These are phyloP conservation scores for Ceraceosorus guamensis DNA, from an alignment of 1,284 basidiomycete genomes.

Conservation along the genomic window DNA sequence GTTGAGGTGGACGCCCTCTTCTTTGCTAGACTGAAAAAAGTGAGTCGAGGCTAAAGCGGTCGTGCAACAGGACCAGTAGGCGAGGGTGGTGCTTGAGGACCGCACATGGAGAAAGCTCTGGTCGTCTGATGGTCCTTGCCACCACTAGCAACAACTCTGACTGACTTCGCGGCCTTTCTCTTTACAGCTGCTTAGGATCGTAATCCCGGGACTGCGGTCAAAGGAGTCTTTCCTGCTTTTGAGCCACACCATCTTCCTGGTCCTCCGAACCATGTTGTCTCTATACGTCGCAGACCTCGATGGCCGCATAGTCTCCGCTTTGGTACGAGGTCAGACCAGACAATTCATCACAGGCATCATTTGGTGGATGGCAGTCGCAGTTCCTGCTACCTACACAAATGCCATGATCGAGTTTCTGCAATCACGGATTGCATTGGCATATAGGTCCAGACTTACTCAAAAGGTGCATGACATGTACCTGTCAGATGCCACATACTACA, in stretches of 20 bases:
- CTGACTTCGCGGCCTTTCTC: too few relatives aligned
- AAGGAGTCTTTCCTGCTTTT: slow-evolving; percentile 79
- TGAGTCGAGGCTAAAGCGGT: background rate
- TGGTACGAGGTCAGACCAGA: slow-evolving; percentile 76
- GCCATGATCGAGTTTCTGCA: slow-evolving; percentile 86
- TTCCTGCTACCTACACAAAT: slow-evolving; percentile 78
- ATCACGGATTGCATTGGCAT: slow-evolving; percentile 84
- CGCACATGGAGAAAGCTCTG: background rate
- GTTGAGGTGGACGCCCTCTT: slow-evolving; percentile 78
- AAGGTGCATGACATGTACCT: slow-evolving; percentile 79
- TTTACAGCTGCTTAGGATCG: slow-evolving; percentile 63
- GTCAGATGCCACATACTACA: slow-evolving; percentile 75
- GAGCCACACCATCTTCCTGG: slow-evolving; percentile 78
- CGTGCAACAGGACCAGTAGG: too few relatives aligned
- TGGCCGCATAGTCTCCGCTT: slow-evolving; percentile 80
- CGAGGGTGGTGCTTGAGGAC: slow-evolving; percentile 27
- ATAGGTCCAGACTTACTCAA: slow-evolving; percentile 77
- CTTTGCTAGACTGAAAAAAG: slow-evolving; percentile 66
- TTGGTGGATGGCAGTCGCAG: slow-evolving; percentile 84
- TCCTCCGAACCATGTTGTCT: slow-evolving; percentile 81
- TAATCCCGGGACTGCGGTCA: slow-evolving; percentile 75
- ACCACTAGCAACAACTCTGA: background rate
- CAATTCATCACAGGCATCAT: slow-evolving; percentile 78
- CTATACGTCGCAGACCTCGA: slow-evolving; percentile 93
- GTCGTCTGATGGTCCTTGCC: background rate